phyloP scores from a whole-genome alignment of 805 yeast genomes.

The Barnettozyma populi region DNA sequence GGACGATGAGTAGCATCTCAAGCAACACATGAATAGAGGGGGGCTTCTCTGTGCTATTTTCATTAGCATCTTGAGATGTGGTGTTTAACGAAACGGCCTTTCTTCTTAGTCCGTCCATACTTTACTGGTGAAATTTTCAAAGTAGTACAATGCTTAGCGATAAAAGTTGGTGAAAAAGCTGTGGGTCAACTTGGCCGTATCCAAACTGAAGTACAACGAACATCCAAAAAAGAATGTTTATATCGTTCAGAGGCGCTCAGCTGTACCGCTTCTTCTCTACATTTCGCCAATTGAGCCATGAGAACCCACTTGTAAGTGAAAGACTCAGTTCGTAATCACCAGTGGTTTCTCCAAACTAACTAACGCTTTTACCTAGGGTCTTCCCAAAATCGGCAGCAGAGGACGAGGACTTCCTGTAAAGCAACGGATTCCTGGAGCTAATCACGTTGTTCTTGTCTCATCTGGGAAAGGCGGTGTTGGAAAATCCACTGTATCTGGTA shows the following conservation, averaged over 20 bases:
- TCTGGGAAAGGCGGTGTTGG: constrained; percentile 87
- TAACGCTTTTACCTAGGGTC: constrained; percentile 14
- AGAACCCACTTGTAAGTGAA: constrained; percentile 49
- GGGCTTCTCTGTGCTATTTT: background rate
- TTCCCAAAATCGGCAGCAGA: constrained; percentile 24
- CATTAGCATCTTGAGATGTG: background rate
- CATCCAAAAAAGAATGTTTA: background rate
- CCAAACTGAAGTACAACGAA: no score
- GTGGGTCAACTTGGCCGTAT: no score
- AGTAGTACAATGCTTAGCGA: no score
- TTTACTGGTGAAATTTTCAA: background rate
- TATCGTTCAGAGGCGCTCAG: no score
- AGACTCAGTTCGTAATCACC: background rate
- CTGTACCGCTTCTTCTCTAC: background rate
- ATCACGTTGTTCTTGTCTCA: constrained; percentile 59
- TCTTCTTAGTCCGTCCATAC: no score
- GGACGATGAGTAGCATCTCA: constrained; percentile 23
- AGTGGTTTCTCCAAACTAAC: background rate
- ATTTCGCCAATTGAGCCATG: constrained; percentile 27
- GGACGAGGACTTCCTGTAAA: constrained; percentile 52
- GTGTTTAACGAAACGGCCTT: no score
- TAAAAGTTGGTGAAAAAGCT: no score
- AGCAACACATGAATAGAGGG: no score
- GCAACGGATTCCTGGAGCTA: constrained; percentile 54
- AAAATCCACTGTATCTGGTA: constrained; percentile 57